These are phyloP conservation scores for Rossbeevera mucosa DNA, from an alignment of 768 basidiomycete species.

Conservation along the genomic window DNA sequence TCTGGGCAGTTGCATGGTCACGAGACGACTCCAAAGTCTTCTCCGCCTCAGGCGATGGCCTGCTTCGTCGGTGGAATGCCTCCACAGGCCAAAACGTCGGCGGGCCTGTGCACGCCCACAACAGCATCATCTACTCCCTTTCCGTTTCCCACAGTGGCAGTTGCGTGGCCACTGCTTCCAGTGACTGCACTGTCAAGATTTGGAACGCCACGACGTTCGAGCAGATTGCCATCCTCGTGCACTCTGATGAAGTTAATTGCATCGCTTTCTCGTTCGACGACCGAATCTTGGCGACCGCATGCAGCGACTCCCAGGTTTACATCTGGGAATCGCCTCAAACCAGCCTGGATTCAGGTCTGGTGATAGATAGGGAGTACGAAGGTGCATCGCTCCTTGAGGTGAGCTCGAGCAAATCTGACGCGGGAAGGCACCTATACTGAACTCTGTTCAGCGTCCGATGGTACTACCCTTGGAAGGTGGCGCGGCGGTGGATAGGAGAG, in stretches of 20 bases:
- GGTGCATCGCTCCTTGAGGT: slow-evolving; percentile 25
- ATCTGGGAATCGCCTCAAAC: slow-evolving; percentile 30
- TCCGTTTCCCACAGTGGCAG: slow-evolving; percentile 25
- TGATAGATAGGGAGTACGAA: slow-evolving; percentile 20
- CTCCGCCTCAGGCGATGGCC: slow-evolving; percentile 21
- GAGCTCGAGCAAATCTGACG: slow-evolving; percentile 6
- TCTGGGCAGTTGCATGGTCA: slow-evolving; percentile 31
- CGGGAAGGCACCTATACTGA: slow-evolving; percentile 1
- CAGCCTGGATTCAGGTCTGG: slow-evolving; percentile 28
- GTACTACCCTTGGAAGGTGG: slow-evolving; percentile 1
- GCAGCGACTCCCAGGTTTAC: slow-evolving; percentile 27
- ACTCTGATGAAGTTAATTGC: slow-evolving; percentile 27
- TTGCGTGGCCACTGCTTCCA: slow-evolving; percentile 28
- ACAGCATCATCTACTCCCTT: slow-evolving; percentile 25
- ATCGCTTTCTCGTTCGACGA: slow-evolving; percentile 29
- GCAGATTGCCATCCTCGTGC: slow-evolving; percentile 19
- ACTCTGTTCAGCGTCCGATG: slow-evolving; percentile 11
- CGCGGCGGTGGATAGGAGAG: background rate
- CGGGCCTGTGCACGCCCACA: slow-evolving; percentile 21
- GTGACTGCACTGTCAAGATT: slow-evolving; percentile 27
- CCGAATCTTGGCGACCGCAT: slow-evolving; percentile 29
- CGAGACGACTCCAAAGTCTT: slow-evolving; percentile 26
- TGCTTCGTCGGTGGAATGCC: slow-evolving; percentile 24
- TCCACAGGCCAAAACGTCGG: slow-evolving; percentile 20
- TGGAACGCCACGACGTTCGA: slow-evolving; percentile 27